These are phyloP conservation scores for Teunomyces panamensis DNA, from an alignment of 805 yeast genomes.

Conservation along the genomic window DNA sequence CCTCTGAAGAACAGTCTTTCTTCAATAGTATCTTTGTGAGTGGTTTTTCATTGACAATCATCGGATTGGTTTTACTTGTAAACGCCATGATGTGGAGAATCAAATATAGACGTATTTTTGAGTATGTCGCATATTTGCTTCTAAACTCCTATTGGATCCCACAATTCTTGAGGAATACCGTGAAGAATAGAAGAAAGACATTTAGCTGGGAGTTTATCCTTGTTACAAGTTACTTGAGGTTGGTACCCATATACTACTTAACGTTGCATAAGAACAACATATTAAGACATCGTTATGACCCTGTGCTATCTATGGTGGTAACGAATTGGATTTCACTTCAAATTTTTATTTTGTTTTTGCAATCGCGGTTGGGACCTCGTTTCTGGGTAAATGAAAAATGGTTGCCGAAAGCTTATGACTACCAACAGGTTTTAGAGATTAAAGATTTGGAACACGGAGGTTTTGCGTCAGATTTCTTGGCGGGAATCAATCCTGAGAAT, in stretches of 20 bases:
- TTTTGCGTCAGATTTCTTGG: slow-evolving; percentile 51
- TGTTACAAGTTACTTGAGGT: slow-evolving; percentile 61
- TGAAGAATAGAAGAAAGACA: slow-evolving; percentile 61
- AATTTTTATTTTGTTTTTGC: slow-evolving; percentile 54
- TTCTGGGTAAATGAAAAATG: slow-evolving; percentile 75
- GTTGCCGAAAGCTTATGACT: slow-evolving; percentile 80
- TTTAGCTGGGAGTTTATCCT: slow-evolving; percentile 74
- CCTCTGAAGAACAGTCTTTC: slow-evolving; percentile 18
- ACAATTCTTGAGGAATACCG: slow-evolving; percentile 74
- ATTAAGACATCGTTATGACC: slow-evolving; percentile 66
- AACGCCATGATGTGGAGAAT: slow-evolving; percentile 65
- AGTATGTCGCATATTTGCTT: slow-evolving; percentile 48
- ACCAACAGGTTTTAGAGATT: slow-evolving; percentile 64
- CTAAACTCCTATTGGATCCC: slow-evolving; percentile 84
- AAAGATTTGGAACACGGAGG: slow-evolving; percentile 60
- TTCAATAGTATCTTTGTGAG: slow-evolving; percentile 26
- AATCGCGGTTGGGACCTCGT: slow-evolving; percentile 71
- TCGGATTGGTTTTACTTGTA: slow-evolving; percentile 46
- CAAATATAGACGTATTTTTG: slow-evolving; percentile 52
- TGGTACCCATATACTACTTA: slow-evolving; percentile 65
- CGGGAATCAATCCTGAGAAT: slow-evolving; percentile 25
- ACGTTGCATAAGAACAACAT: slow-evolving; percentile 54
- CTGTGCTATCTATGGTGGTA: slow-evolving; percentile 44
- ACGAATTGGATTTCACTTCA: slow-evolving; percentile 61
- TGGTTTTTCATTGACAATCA: slow-evolving; percentile 25